Percentiles rank a stretch among this genome's conserved stretches.
phyloP scores from a whole-genome alignment of 2,329 filamentous ascomycete genomes.

The Ophiostoma montium region DNA sequence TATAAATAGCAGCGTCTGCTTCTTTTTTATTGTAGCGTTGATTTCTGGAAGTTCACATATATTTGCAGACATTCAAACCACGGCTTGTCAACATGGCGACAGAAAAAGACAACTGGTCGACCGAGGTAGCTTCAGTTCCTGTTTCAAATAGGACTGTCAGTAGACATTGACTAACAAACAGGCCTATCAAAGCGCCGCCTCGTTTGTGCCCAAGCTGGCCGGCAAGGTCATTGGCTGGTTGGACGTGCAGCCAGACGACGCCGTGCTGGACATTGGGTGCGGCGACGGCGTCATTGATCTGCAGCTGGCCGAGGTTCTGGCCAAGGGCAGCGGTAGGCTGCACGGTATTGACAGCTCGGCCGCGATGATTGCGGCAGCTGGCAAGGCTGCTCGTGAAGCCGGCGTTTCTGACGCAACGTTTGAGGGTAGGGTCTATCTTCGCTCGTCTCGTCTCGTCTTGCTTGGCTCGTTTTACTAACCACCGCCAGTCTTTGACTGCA shows the following conservation, averaged over 20 bases:
- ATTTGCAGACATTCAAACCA: neutral
- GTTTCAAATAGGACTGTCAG: neutral
- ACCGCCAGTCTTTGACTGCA: constrained; percentile 31
- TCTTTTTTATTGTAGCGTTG: too few species aligned
- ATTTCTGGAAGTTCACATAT: too few species aligned
- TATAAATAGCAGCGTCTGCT: too few species aligned
- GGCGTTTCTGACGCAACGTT: constrained; percentile 26
- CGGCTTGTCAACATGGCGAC: constrained; percentile 12
- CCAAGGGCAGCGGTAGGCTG: constrained; percentile 31
- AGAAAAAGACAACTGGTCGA: constrained; percentile 25
- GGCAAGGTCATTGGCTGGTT: constrained; percentile 44
- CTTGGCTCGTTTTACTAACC: neutral
- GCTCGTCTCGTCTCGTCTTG: neutral
- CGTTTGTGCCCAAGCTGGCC: constrained; percentile 49
- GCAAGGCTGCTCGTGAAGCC: constrained; percentile 24
- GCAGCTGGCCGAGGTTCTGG: constrained; percentile 33
- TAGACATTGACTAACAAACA: constrained; percentile 15
- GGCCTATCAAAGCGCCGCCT: constrained; percentile 46
- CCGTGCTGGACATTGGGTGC: constrained; percentile 49
- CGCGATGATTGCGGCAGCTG: constrained; percentile 42
- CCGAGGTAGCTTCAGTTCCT: constrained; percentile 19
- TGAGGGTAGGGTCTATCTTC: constrained; percentile 22
- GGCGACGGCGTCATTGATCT: constrained; percentile 47
- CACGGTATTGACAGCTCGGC: constrained; percentile 45
- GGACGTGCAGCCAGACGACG: constrained; percentile 41